A percentile compares a stretch with the other conserved stretches of the same genome.
Conservation (phyloP, 2,329 filamentous ascomycete species). For the Exophiala xenobiotica region DNA sequence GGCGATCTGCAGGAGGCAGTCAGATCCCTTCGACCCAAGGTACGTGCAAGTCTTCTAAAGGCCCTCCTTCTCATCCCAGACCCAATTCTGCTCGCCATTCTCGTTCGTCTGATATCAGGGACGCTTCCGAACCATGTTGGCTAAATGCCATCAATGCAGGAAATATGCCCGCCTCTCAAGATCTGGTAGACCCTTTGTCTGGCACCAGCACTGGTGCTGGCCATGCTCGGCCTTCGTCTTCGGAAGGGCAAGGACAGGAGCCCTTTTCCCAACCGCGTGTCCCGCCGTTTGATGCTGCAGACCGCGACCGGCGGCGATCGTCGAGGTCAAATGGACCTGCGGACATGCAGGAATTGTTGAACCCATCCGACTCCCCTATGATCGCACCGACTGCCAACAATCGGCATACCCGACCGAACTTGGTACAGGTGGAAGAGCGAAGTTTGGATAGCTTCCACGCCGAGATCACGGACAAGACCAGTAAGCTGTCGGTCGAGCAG, state of each 20-base stretch:
- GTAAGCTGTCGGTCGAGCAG: constrained; percentile 85
- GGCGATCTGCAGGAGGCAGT: constrained; percentile 54
- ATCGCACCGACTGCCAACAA: no score
- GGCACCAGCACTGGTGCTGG: not conserved
- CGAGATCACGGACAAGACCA: constrained; percentile 65
- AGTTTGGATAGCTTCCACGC: constrained; percentile 30
- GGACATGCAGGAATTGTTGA: constrained; percentile 26
- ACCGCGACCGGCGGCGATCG: constrained; percentile 3
- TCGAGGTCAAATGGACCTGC: constrained; percentile 9
- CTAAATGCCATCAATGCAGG: constrained; percentile 30
- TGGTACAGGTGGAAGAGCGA: constrained; percentile 22
- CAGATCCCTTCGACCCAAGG: constrained; percentile 65
- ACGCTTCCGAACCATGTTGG: not conserved
- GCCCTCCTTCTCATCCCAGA: not conserved
- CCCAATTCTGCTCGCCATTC: not conserved
- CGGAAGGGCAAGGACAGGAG: constrained; percentile 14
- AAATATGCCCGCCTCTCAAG: constrained; percentile 28
- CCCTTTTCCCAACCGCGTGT: constrained; percentile 15
- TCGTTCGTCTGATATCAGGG: not conserved
- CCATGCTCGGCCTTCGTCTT: constrained; percentile 10
- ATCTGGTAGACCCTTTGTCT: not conserved
- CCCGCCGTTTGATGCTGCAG: constrained; percentile 14
- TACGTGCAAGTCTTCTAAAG: constrained; percentile 38
- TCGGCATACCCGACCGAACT: constrained; percentile 15
- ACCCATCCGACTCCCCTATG: constrained; percentile 23